Base-by-base conservation (phyloP, 257 asterid species). In the Prunella vulgaris region DNA sequence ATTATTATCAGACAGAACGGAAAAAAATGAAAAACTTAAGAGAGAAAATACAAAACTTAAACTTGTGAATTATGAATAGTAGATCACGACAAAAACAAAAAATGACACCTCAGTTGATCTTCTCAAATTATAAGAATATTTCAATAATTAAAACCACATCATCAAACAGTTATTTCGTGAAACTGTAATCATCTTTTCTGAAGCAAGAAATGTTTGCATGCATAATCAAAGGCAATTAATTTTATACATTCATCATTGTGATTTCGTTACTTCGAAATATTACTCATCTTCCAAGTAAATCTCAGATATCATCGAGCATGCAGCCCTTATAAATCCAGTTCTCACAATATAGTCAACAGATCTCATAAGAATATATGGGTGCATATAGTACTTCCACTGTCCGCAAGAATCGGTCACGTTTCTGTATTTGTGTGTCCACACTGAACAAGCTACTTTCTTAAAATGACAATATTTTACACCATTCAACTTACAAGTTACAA, bases 81-180 rank as follows among this genome's bases (percentile, higher is more conserved):
- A 42, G 25, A 53, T 30, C 13, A 60, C 21, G 18, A n/a, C 52
- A 44, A 3, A 18, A 67, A 32, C 56, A 33, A 70, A 64, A n/a
- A 70, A 52, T 20, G 46, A 54, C 28, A 10, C 66, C 42, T 18
- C 38, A 72, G 7, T 48, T 24, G 42, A 62, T 4, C 46, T 67
- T 46, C 60, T 56, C 48, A 37, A 57, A 51, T 48, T 60, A 73
- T 38, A 68, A 61, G 8, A 70, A 63, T 35, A 51, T 51, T 52
- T 30, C 24, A 64, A 35, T 66, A 49, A 17, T 18, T 18, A 22
- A 38, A 54, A 69, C 52, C 30, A 37, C 28, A 48, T 21, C 42
- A 60, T 73, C 58, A 63, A 18, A 66, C 21, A 51, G 32, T 18
- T 5, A 1, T 35, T 35, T 52, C 54, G 17, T 44, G 15, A 40